These are phyloP conservation scores for Venturia oleaginea DNA, from an alignment of 2,329 filamentous ascomycete species.

Conservation along the genomic window DNA sequence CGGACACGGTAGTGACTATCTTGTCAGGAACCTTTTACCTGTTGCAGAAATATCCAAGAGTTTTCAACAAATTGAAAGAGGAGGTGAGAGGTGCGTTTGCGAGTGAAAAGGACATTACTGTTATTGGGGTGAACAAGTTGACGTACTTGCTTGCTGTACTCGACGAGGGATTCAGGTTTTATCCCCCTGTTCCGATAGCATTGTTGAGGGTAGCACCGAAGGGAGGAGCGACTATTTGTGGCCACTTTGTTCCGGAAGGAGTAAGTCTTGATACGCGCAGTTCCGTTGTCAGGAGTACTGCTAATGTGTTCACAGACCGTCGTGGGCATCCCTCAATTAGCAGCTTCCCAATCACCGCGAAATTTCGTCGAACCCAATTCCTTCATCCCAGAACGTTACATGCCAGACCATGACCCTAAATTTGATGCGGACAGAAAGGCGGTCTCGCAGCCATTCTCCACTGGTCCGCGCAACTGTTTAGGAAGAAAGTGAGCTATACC, in stretches of 20 bases:
- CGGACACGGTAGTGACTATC: conserved; percentile 9
- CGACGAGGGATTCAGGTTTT: conserved; percentile 11
- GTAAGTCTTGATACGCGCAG: too few relatives aligned
- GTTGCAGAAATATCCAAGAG: not conserved
- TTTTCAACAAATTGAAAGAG: not conserved
- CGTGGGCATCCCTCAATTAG: not conserved
- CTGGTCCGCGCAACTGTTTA: conserved; percentile 14
- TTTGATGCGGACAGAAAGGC: conserved; percentile 1
- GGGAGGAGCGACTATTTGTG: not conserved
- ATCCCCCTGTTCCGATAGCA: conserved; percentile 18
- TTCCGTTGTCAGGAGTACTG: too few relatives aligned
- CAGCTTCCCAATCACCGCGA: conserved; percentile 20
- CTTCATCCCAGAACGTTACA: conserved; percentile 29
- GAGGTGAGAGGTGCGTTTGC: conserved; percentile 8
- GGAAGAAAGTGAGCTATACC: not conserved
- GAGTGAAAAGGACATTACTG: not conserved
- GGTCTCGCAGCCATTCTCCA: conserved; percentile 9
- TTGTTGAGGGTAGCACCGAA: not conserved
- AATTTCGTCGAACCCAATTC: conserved; percentile 24
- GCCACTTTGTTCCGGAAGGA: not conserved
- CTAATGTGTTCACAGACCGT: not conserved
- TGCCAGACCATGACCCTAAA: conserved; percentile 15
- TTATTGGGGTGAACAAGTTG: not conserved
- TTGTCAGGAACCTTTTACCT: conserved; percentile 4
- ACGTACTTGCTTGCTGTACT: conserved; percentile 11